Percentiles rank a stretch among this genome's conserved stretches.
These are phyloP conservation scores for Oldenlandia corymbosa DNA, from an alignment of 257 asterid genomes.

Conservation along the genomic window DNA sequence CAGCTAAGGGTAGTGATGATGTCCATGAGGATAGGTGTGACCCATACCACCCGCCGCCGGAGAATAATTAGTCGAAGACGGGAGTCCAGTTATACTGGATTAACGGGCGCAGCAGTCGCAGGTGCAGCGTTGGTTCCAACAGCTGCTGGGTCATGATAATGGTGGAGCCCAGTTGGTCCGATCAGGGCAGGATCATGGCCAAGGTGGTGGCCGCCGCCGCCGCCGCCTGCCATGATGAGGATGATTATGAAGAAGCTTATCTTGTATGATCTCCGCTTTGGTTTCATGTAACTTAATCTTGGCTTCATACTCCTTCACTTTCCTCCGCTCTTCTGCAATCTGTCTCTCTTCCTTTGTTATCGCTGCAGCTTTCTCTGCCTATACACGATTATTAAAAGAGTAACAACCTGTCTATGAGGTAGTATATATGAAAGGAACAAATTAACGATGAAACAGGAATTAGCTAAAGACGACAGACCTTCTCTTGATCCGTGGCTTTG, in stretches of 20 bases:
- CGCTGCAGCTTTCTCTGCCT: constrained; percentile 55
- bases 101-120: background rate
- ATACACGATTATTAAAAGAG: background rate
- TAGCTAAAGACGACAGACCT: constrained; percentile 25
- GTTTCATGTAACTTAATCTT: constrained; percentile 58
- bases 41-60: constrained; percentile 38
- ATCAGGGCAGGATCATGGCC: background rate
- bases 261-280: constrained; percentile 8
- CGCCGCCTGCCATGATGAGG: constrained; percentile 10
- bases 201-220: constrained; percentile 13
- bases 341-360: constrained; percentile 47
- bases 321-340: constrained; percentile 47
- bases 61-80: constrained; percentile 27
- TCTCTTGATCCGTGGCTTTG: constrained; percentile 64
- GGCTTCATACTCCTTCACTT: constrained; percentile 75
- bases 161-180: constrained; percentile 8
- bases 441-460: background rate
- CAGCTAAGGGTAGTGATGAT: too few relatives aligned
- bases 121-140: too few relatives aligned
- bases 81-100: constrained; percentile 24
- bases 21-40: too few relatives aligned
- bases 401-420: too few relatives aligned
- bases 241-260: constrained; percentile 14
- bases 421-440: too few relatives aligned
- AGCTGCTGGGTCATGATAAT: constrained; percentile 20